Base-by-base conservation (phyloP, 1,139 yeast species). In the Ogataea hybrid region DNA sequence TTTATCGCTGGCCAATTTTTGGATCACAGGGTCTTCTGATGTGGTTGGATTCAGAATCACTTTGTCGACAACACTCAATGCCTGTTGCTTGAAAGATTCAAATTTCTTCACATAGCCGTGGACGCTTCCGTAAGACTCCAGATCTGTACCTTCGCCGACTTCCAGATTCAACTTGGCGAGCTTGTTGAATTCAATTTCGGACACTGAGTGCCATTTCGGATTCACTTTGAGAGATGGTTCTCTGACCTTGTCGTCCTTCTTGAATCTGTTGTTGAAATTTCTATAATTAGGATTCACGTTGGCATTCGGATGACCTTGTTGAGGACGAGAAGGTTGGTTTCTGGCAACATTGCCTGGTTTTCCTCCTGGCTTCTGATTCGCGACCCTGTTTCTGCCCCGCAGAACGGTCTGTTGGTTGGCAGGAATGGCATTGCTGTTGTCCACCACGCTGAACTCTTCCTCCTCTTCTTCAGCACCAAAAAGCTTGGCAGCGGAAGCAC, bases 401-500 rank as follows among this genome's bases (percentile, higher is more conserved):
- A 61, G 53, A 28, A 60, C 56, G 15, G 61, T 50, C 39, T 56
- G 55, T 32, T 53, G 52, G 34, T 46, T 48, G 27, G 60, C 46
- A 29, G 64, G 58, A 43, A 63, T 51, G 40, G 65, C 59, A 43
- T 58, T 63, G 46, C 62, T 65, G 53, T 63, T 65, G 53, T 79
- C 85, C 37, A 79, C 84, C 39, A 78, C 69, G 9, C 74, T 72
- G 61, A 79, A 79, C 32, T 67, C 69, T 14, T 36, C 46, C 35
- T 72, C 76, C 37, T 64, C 67, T 36, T 69, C 75, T 52, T 74
- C 79, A 39, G 78, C 77, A 51, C 79, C 80, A 49, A 69, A 69
- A 41, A 74, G 68, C 28, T 81, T 75, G 21, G 81, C 81, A 33
- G 79, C 73, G 40, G 77, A 71, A 7, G 83, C 81, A 48, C 85